Evolutionary conservation across 371 early-diverging fungal genomes (phyloP).

Genomic region (Nosema muscidifuracis): DNA sequence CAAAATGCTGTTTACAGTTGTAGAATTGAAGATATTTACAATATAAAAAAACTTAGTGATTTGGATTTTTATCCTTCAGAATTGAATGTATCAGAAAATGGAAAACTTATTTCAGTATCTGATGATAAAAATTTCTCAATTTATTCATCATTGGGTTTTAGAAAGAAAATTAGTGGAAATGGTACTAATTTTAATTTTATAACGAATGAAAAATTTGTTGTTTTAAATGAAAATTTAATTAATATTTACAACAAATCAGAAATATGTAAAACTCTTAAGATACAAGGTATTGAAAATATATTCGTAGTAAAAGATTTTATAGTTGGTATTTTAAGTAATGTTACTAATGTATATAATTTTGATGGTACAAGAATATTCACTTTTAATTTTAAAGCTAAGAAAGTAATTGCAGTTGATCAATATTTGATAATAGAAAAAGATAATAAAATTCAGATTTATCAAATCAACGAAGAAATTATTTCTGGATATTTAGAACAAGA

Average conservation of each 20-base stretch:
- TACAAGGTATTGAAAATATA: constrained; percentile 24
- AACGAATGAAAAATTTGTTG: constrained; percentile 32
- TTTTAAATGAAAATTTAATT: constrained; percentile 17
- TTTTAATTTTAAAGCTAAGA: neutral
- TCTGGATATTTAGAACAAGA: constrained; percentile 10
- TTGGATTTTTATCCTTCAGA: constrained; percentile 22
- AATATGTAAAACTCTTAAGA: neutral
- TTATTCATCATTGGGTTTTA: constrained; percentile 45
- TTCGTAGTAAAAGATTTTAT: neutral
- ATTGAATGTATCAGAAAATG: constrained; percentile 13
- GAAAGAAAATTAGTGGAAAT: constrained; percentile 24
- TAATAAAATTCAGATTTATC: constrained; percentile 4
- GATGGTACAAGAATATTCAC: constrained; percentile 1
- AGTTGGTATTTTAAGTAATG: neutral
- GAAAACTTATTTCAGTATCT: constrained; percentile 34
- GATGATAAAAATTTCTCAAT: constrained; percentile 17
- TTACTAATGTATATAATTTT: constrained; percentile 4
- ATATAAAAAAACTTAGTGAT: constrained; percentile 13
- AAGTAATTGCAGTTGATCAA: constrained; percentile 4
- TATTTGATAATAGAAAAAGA: constrained; percentile 18
- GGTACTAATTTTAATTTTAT: constrained; percentile 41
- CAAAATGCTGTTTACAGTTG: constrained; percentile 4
- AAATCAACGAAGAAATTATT: neutral
- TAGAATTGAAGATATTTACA: constrained; percentile 12
- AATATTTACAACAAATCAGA: constrained; percentile 36